A percentile compares a stretch with the other conserved stretches of the same genome.
These are phyloP conservation scores for Monosporascus ibericus DNA, from an alignment of 2,329 filamentous ascomycete genomes.

Conservation along the genomic window DNA sequence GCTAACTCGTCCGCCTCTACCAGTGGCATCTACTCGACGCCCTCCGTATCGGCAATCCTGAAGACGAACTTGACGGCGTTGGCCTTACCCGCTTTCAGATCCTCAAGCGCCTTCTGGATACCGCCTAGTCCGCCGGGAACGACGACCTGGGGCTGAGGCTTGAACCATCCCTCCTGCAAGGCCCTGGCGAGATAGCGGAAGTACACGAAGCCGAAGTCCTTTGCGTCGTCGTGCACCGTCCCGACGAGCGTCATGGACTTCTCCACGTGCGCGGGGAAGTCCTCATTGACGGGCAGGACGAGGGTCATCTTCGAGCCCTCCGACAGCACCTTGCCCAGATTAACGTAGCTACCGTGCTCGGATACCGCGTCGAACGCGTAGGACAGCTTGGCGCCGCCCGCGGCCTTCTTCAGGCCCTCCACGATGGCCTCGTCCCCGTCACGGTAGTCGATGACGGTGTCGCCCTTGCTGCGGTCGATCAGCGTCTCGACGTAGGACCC, in stretches of 20 bases:
- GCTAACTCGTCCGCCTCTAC: not conserved
- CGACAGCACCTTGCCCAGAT: slow-evolving; percentile 38
- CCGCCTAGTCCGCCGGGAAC: slow-evolving; percentile 27
- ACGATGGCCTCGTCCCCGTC: slow-evolving; percentile 47
- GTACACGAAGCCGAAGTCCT: slow-evolving; percentile 25
- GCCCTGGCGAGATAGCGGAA: slow-evolving; percentile 30
- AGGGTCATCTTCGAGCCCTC: slow-evolving; percentile 30
- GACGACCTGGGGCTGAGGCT: slow-evolving; percentile 30
- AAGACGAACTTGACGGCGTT: slow-evolving; percentile 41
- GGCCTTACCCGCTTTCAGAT: slow-evolving; percentile 29
- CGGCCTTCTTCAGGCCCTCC: slow-evolving; percentile 32
- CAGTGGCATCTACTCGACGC: slow-evolving; percentile 3
- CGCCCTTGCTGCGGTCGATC: slow-evolving; percentile 47
- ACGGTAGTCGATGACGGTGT: slow-evolving; percentile 56
- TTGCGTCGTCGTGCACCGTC: slow-evolving; percentile 12
- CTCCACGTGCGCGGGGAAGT: slow-evolving; percentile 20
- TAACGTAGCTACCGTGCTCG: slow-evolving; percentile 42
- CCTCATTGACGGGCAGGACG: slow-evolving; percentile 28
- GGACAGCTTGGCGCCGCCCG: slow-evolving; percentile 31
- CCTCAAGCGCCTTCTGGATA: slow-evolving; percentile 28
- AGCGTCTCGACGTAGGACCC: slow-evolving; percentile 43
- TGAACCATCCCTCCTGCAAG: slow-evolving; percentile 33
- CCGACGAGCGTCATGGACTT: slow-evolving; percentile 15
- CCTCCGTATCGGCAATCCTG: slow-evolving; percentile 23
- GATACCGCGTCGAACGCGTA: slow-evolving; percentile 54